A percentile compares a stretch with the other conserved stretches of the same genome.
phyloP scores from a whole-genome alignment of 768 basidiomycete genomes.

The Hericium rajendrae region DNA sequence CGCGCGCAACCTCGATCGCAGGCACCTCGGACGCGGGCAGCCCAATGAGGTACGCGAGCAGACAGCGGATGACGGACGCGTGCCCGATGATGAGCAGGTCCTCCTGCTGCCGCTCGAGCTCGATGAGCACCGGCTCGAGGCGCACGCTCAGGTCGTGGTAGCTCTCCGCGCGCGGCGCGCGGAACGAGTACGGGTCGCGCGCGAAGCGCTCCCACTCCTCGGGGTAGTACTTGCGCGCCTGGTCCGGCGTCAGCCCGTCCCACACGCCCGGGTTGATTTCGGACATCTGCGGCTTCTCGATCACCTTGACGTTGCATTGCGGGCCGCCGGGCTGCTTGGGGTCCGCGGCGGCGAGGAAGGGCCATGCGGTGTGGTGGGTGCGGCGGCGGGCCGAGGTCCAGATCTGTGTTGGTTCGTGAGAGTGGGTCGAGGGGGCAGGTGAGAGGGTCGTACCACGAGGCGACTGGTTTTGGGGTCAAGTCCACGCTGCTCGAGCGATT shows the following conservation, averaged over 20 bases:
- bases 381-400: slow-evolving; percentile 95
- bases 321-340: slow-evolving; percentile 15
- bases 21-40: slow-evolving; percentile 94
- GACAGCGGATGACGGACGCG: slow-evolving; percentile 93
- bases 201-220: slow-evolving; percentile 91
- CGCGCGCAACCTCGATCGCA: slow-evolving; percentile 92
- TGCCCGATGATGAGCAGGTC: slow-evolving; percentile 96
- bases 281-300: slow-evolving; percentile 93
- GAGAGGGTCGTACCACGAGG: slow-evolving; percentile 45
- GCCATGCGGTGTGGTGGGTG: slow-evolving; percentile 95
- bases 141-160: slow-evolving; percentile 95
- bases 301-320: slow-evolving; percentile 59
- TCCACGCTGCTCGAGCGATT: slow-evolving; percentile 64
- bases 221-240: slow-evolving; percentile 84
- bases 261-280: slow-evolving; percentile 98
- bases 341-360: slow-evolving; percentile 46
- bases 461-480: slow-evolving; percentile 49
- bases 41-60: slow-evolving; percentile 88
- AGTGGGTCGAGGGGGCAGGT: background rate
- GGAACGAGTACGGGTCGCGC: slow-evolving; percentile 86
- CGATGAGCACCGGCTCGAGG: slow-evolving; percentile 86
- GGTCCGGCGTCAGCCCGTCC: slow-evolving; percentile 89
- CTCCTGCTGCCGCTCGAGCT: slow-evolving; percentile 88
- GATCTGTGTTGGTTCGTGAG: slow-evolving; percentile 41
- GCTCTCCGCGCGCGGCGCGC: slow-evolving; percentile 90